Conservation (phyloP, 2,329 filamentous ascomycete species). For the Grosmannia serpens region DNA sequence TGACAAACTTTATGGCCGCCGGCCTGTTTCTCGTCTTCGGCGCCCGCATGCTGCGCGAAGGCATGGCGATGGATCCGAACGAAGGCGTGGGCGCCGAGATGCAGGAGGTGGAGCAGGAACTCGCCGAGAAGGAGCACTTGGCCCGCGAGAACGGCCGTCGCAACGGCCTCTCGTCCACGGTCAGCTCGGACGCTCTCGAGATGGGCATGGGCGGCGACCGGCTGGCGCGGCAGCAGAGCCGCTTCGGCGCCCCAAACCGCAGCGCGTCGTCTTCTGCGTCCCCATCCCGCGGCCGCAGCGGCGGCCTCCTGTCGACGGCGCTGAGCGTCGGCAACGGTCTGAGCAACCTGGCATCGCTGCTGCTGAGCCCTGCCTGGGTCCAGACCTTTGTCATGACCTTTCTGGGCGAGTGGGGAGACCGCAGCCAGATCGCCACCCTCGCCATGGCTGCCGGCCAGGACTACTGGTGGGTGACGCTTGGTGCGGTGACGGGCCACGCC, state of each 20-base stretch:
- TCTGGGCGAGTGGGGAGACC: constrained; percentile 93
- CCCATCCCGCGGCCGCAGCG: constrained; percentile 44
- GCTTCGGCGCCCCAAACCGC: constrained; percentile 68
- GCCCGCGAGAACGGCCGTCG: constrained; percentile 55
- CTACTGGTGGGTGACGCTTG: constrained; percentile 96
- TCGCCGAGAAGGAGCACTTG: constrained; percentile 83
- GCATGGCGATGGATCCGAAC: constrained; percentile 75
- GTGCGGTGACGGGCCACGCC: constrained; percentile 74
- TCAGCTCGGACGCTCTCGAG: constrained; percentile 58
- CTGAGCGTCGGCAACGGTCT: constrained; percentile 48
- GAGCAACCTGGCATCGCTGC: constrained; percentile 73
- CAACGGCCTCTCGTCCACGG: constrained; percentile 35
- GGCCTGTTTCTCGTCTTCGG: constrained; percentile 85
- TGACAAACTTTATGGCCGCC: constrained; percentile 80
- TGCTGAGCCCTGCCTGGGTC: constrained; percentile 94
- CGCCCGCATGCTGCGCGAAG: constrained; percentile 71
- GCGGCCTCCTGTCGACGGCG: constrained; percentile 41
- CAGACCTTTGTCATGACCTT: constrained; percentile 99
- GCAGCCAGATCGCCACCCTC: constrained; percentile 95
- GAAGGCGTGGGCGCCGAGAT: constrained; percentile 95
- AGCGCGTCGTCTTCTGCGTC: constrained; percentile 74
- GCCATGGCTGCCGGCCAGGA: constrained; percentile 98
- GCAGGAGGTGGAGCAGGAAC: constrained; percentile 88
- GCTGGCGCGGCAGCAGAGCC: constrained; percentile 61
- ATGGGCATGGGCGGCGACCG: constrained; percentile 56